phyloP scores from a whole-genome alignment of 305 asterid species.

The Solanum aculeatissimum region DNA sequence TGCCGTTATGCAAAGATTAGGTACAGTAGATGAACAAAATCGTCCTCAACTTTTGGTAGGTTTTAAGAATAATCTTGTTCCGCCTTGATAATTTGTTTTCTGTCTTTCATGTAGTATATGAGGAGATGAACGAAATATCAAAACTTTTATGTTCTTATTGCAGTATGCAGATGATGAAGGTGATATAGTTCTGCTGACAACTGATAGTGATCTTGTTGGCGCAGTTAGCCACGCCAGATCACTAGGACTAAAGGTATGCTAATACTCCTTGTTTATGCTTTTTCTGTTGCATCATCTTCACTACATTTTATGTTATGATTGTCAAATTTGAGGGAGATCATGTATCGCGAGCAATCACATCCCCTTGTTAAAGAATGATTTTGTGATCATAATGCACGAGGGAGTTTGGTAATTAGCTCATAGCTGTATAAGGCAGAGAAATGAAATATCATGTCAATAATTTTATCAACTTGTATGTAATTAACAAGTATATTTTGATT shows the following conservation, averaged over 20 bases:
- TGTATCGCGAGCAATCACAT: not conserved
- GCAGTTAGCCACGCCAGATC: constrained; percentile 72
- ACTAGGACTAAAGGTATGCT: constrained; percentile 55
- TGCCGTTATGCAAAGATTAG: constrained; percentile 64
- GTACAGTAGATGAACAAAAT: constrained; percentile 27
- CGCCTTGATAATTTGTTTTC: not conserved
- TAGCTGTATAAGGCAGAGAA: not conserved
- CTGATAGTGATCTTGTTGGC: constrained; percentile 72
- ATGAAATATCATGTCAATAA: not conserved
- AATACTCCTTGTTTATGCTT: not conserved
- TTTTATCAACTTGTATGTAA: not conserved
- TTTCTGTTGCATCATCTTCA: not conserved
- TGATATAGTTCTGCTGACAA: constrained; percentile 73
- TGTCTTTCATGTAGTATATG: not conserved
- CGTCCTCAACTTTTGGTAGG: constrained; percentile 78
- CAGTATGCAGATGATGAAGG: constrained; percentile 98
- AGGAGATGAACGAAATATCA: not conserved
- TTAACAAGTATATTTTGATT: not conserved
- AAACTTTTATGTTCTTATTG: constrained; percentile 1
- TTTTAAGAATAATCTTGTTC: constrained; percentile 3
- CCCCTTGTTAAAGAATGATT: not conserved
- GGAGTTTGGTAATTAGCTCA: not conserved
- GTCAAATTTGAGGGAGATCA: not conserved
- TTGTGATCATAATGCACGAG: not conserved
- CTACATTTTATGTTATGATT: not conserved